Conservation (phyloP, 2,329 filamentous ascomycete genomes). For the Nigrograna mackinnonii region DNA sequence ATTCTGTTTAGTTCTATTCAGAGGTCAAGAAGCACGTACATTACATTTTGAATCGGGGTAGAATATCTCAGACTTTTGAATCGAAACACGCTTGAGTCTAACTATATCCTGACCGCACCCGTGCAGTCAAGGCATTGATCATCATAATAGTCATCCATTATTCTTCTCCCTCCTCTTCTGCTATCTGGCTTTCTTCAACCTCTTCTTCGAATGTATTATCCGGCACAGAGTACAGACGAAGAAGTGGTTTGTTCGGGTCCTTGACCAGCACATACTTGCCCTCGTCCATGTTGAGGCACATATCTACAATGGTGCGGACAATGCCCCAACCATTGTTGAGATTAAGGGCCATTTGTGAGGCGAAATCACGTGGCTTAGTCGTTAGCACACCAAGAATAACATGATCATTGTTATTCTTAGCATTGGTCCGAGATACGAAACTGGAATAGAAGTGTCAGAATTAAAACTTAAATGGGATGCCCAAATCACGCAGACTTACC, state of each 20-base stretch:
- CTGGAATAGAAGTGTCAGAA: too few relatives aligned
- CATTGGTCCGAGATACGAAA: conserved; percentile 93
- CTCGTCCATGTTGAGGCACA: conserved; percentile 78
- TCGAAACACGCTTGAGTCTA: too few relatives aligned
- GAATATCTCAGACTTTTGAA: too few relatives aligned
- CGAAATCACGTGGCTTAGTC: conserved; percentile 98
- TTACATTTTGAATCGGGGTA: too few relatives aligned
- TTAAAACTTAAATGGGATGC: too few relatives aligned
- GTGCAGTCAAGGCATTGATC: too few relatives aligned
- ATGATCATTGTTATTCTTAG: conserved; percentile 90
- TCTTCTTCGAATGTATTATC: conserved; percentile 88
- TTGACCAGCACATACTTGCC: conserved; percentile 79
- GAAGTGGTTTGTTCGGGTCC: conserved; percentile 96
- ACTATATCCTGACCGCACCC: too few relatives aligned
- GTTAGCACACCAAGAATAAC: conserved; percentile 93
- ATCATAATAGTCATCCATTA: conserved; percentile 15
- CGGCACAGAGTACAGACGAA: conserved; percentile 91
- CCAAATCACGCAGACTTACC: conserved; percentile 69
- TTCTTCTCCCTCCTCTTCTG: conserved; percentile 60
- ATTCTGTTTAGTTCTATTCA: too few relatives aligned
- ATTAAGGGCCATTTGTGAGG: conserved; percentile 96
- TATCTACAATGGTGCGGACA: conserved; percentile 95
- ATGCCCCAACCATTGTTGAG: conserved; percentile 99
- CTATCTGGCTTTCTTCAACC: conserved; percentile 67
- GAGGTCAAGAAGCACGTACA: too few relatives aligned